phyloP scores from a whole-genome alignment of 305 asterid genomes.

The Lippia alba region DNA sequence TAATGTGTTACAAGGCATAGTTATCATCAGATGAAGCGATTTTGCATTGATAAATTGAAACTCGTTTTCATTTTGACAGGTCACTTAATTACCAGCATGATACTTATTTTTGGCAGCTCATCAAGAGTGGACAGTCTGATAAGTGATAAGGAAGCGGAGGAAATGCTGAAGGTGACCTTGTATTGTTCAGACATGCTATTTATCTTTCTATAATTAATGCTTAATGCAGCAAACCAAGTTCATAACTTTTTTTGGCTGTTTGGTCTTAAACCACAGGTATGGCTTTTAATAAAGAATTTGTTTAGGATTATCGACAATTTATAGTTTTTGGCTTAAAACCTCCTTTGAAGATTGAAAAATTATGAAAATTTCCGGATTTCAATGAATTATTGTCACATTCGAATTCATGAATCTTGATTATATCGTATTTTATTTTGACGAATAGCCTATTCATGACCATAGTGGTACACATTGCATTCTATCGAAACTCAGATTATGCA shows the following conservation, averaged over 20 bases:
- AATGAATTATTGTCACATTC: too few relatives aligned
- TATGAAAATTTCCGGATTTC: too few relatives aligned
- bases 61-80: constrained; percentile 49
- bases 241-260: background rate
- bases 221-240: constrained; percentile 13
- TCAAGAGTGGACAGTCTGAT: constrained; percentile 59
- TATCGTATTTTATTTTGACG: too few relatives aligned
- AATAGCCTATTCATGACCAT: too few relatives aligned
- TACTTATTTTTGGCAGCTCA: too few relatives aligned
- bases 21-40: constrained; percentile 5
- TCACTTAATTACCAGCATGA: constrained; percentile 63
- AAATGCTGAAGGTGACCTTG: constrained; percentile 55
- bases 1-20: constrained; percentile 10
- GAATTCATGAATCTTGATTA: too few relatives aligned
- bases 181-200: constrained; percentile 21
- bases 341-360: too few relatives aligned
- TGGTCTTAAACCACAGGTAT: background rate
- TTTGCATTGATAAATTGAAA: constrained; percentile 20
- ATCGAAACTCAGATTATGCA: too few relatives aligned
- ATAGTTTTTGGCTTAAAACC: too few relatives aligned
- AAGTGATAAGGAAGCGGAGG: constrained; percentile 63
- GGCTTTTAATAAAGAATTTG: too few relatives aligned
- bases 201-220: constrained; percentile 4
- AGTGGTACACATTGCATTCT: too few relatives aligned
- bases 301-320: too few relatives aligned